Evolutionary conservation across 345 rosid genomes (phyloP), one percentile per base, ranked within the genome.

Genomic region (Tarenaya hassleriana): DNA sequence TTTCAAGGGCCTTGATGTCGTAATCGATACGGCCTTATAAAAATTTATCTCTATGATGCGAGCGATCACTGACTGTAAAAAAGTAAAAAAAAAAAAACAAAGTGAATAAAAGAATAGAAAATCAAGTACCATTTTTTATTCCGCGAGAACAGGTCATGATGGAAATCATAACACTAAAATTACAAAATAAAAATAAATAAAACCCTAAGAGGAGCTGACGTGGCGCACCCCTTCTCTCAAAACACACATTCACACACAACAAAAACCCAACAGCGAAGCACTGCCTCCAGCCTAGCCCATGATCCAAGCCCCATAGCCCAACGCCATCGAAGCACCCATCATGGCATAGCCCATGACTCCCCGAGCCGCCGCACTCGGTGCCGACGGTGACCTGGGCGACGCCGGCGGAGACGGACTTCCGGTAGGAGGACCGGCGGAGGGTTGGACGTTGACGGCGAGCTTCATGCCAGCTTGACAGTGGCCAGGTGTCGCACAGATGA

Each of bases 1-100:
- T n/a, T n/a, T n/a, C n/a, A n/a, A n/a, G n/a, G 4, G 79, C 44
- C 63, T 39, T 71, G 7, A 72, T 38, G 20, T 76, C 57, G 47
- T 89, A 85, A 24, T 58, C 65, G 48, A 86, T 72, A n/a, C n/a
- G n/a, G n/a, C n/a, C n/a, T n/a, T n/a, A n/a, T n/a, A n/a, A n/a
- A n/a, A n/a, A n/a, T n/a, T n/a, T n/a, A n/a, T n/a, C n/a, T n/a
- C n/a, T n/a, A n/a, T n/a, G n/a, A n/a, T n/a, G n/a, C n/a, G n/a
- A n/a, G n/a, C n/a, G n/a, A n/a, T n/a, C n/a, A n/a, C n/a, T n/a
- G n/a, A n/a, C n/a, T n/a, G n/a, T n/a, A n/a, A n/a, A n/a, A n/a
- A n/a, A n/a, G n/a, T n/a, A n/a, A n/a, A n/a, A 65, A 45, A 7
- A 50, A 64, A 16, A 43, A 6, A 50, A 59, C 42, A 0, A 14